Evolutionary conservation across 139 green algal species (phyloP).

Genomic region (Micractinium sp.): DNA sequence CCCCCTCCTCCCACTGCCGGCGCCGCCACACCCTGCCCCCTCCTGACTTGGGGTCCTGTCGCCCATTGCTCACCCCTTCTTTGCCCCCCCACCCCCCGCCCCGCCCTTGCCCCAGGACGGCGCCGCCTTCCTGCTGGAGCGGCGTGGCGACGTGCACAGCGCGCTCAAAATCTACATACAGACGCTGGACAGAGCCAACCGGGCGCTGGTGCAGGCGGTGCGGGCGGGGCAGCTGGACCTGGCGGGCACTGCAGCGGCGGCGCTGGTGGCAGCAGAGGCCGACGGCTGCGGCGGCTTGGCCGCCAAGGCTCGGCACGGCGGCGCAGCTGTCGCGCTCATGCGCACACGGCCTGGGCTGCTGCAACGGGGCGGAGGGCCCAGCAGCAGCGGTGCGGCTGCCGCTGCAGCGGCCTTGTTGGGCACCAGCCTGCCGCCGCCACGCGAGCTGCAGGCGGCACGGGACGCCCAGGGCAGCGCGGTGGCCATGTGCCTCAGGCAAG

Average conservation of each 20-base stretch:
- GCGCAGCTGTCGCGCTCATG: not conserved
- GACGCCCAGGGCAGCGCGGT: constrained; percentile 3
- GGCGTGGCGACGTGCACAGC: constrained; percentile 55
- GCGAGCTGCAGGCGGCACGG: constrained; percentile 2
- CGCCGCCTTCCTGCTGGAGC: constrained; percentile 68
- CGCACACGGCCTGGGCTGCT: not conserved
- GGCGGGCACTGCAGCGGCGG: not conserved
- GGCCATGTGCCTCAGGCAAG: constrained; percentile 30
- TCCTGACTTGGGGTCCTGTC: not conserved
- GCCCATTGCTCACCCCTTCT: not conserved
- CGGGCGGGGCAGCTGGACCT: constrained; percentile 2
- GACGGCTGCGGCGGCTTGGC: not conserved
- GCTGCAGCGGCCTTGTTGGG: not conserved
- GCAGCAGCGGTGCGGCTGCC: not conserved
- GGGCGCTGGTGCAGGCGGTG: constrained; percentile 25
- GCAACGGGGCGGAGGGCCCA: not conserved
- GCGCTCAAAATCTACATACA: constrained; percentile 55
- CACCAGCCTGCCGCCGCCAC: not conserved
- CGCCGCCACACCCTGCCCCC: not conserved
- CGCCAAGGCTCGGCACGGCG: not conserved
- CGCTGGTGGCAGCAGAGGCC: not conserved
- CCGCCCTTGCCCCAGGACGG: constrained; percentile 36
- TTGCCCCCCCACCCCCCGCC: not conserved
- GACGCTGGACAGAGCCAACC: constrained; percentile 35
- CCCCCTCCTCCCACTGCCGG: too few species aligned